Conservation (phyloP, 2,329 filamentous ascomycete species). For the Cytospora leucostoma region DNA sequence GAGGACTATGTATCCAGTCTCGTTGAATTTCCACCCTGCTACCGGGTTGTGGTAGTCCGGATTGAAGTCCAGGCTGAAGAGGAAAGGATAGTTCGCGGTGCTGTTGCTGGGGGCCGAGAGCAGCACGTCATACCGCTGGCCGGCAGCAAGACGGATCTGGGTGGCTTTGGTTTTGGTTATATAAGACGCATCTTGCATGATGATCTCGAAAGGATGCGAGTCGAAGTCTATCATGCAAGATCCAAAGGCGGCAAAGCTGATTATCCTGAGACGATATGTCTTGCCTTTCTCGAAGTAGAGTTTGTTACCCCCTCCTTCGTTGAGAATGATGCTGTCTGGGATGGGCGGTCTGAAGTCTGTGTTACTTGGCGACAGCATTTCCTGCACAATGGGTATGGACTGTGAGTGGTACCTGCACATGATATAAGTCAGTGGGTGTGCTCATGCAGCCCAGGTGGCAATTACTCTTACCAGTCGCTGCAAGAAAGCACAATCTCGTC, state of each 20-base stretch:
- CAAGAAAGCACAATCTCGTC: conserved; percentile 52
- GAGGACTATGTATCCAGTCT: conserved; percentile 48
- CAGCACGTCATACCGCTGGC: conserved; percentile 50
- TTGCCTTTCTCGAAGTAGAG: conserved; percentile 44
- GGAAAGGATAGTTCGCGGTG: conserved; percentile 45
- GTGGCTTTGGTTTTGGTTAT: conserved; percentile 40
- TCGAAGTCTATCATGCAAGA: conserved; percentile 48
- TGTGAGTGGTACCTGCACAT: conserved; percentile 45
- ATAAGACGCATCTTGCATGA: conserved; percentile 47
- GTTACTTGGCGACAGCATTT: conserved; percentile 46
- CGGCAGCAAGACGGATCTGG: conserved; percentile 45
- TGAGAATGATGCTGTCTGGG: conserved; percentile 45
- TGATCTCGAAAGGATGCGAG: conserved; percentile 47
- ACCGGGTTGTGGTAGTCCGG: conserved; percentile 42
- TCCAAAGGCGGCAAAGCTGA: conserved; percentile 48
- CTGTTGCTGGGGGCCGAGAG: conserved; percentile 38
- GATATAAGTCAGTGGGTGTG: background rate
- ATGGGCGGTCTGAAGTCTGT: conserved; percentile 43
- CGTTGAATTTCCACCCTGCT: conserved; percentile 41
- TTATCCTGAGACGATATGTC: conserved; percentile 50
- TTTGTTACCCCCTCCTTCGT: conserved; percentile 43
- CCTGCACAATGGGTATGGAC: conserved; percentile 39
- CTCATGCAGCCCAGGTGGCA: background rate
- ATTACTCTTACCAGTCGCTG: conserved; percentile 40
- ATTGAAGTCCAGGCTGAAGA: conserved; percentile 48